A percentile compares a stretch with the other conserved stretches of the same genome.
phyloP scores from a whole-genome alignment of 768 basidiomycete species.

The Psilocybe cyanescens region DNA sequence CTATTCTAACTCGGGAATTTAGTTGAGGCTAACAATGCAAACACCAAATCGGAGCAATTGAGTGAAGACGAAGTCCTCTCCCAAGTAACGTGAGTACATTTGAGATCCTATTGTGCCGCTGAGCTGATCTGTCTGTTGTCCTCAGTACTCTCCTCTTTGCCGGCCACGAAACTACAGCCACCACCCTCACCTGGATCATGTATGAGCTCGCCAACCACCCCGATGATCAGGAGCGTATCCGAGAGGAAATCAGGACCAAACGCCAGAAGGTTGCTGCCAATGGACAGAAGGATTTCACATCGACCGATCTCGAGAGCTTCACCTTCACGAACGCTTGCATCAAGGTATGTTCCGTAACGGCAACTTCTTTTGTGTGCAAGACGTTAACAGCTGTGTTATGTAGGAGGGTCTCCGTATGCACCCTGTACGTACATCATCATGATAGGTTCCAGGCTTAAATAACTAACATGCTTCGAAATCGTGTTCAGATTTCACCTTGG shows the following conservation, averaged over 20 bases:
- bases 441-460: neutral
- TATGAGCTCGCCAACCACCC: conserved; percentile 6
- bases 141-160: conserved; percentile 7
- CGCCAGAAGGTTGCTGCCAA: conserved; percentile 10
- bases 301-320: conserved; percentile 11
- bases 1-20: neutral
- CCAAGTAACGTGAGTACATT: conserved; percentile 11
- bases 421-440: neutral
- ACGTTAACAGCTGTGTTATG: neutral
- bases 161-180: conserved; percentile 9
- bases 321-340: conserved; percentile 14
- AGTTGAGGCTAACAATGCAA: neutral
- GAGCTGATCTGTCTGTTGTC: neutral
- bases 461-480: neutral
- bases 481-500: neutral
- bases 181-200: conserved; percentile 10
- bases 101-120: neutral
- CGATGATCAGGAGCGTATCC: conserved; percentile 4
- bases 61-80: conserved; percentile 15
- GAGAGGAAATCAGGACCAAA: neutral
- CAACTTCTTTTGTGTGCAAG: neutral
- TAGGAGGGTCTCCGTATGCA: neutral
- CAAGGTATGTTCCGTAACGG: neutral
- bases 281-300: conserved; percentile 13
- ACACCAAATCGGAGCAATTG: conserved; percentile 9